A percentile compares a stretch with the other conserved stretches of the same genome.
phyloP scores from a whole-genome alignment of 345 rosid genomes.

The Aegle marmelos region DNA sequence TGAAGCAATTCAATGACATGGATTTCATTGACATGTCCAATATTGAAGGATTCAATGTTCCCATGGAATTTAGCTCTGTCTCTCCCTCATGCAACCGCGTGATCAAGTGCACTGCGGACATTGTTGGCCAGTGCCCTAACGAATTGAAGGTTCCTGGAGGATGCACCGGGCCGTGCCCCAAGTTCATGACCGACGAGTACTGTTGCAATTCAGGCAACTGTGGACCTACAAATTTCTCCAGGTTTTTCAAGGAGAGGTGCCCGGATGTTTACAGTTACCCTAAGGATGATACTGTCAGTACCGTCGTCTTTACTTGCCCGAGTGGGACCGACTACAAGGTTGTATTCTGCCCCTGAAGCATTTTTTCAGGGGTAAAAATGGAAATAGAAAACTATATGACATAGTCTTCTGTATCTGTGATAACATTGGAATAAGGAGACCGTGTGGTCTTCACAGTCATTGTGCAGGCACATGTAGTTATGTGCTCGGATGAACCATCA shows the following conservation, averaged over 20 bases:
- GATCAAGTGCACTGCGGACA: slow-evolving; percentile 32
- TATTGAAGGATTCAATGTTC: slow-evolving; percentile 40
- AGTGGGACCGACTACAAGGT: slow-evolving; percentile 33
- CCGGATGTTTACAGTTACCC: slow-evolving; percentile 63
- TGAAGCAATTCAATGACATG: slow-evolving; percentile 11
- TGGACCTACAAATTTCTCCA: slow-evolving; percentile 40
- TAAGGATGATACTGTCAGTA: slow-evolving; percentile 43
- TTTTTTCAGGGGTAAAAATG: too few relatives aligned
- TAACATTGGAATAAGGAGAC: not conserved
- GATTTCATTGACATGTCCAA: slow-evolving; percentile 38
- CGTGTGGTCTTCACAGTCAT: not conserved
- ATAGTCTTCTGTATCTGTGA: not conserved
- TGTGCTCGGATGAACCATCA: not conserved
- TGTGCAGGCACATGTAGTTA: too few relatives aligned
- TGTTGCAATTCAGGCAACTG: slow-evolving; percentile 46
- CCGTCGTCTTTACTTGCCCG: slow-evolving; percentile 28
- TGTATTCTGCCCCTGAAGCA: slow-evolving; percentile 21
- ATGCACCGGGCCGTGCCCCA: slow-evolving; percentile 42
- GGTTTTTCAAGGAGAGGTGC: slow-evolving; percentile 44
- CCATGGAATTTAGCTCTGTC: slow-evolving; percentile 33
- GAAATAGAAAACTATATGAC: not conserved
- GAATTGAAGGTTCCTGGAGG: slow-evolving; percentile 37
- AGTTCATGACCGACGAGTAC: slow-evolving; percentile 36
- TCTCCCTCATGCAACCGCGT: slow-evolving; percentile 19
- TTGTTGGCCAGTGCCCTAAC: slow-evolving; percentile 36